Base-by-base conservation (phyloP, 2,329 filamentous ascomycete genomes). In the Apiospora sp. region DNA sequence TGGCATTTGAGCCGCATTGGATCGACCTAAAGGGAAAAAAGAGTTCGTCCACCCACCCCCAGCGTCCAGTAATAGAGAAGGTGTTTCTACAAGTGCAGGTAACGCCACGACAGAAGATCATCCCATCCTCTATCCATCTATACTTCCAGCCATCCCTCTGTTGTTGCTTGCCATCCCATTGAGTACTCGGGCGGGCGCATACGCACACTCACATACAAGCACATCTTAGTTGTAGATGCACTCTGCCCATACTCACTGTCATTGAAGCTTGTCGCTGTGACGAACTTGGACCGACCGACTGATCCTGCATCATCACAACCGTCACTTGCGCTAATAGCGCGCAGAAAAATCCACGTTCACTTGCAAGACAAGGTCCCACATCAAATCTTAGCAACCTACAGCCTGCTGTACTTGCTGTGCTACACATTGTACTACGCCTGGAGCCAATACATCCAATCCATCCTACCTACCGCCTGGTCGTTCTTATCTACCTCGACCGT, bases 301-400 rank as follows among this genome's bases (percentile, higher is more conserved):
- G 37, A 41, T 41, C 37, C 54, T 41, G 34, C 58, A 64, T 64
- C 58, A 64, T 64, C 58, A 34, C 41, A 41, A 14, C 58, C 58
- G 41, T 41, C 58, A 64, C 30, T 41, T 24, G 58, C 58, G 34
- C 58, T 64, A 64, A 6, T 41, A 64, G 58, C n/a, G 34, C 34
- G 34, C 58, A 64, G 58, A 64, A 64, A 64, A 64, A 41, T 6
- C 34, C 58, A 64, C 58, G 58, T n/a, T 64, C 58, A 64, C 58
- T 41, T 64, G 58, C 58, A 24, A 64, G 58, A 64, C 58, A n/a
- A n/a, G 58, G 58, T 64, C 58, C 58, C 58, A 64, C 58, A 64
- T 41, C 58, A n/a, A 64, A 64, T 64, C 58, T 64, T 64, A 64
- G 34, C 16, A 34, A 64, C 58, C 30, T 64, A 51, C 48, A 51